Base-by-base conservation (phyloP, 805 yeast species). In the Geotrichum ghanense region DNA sequence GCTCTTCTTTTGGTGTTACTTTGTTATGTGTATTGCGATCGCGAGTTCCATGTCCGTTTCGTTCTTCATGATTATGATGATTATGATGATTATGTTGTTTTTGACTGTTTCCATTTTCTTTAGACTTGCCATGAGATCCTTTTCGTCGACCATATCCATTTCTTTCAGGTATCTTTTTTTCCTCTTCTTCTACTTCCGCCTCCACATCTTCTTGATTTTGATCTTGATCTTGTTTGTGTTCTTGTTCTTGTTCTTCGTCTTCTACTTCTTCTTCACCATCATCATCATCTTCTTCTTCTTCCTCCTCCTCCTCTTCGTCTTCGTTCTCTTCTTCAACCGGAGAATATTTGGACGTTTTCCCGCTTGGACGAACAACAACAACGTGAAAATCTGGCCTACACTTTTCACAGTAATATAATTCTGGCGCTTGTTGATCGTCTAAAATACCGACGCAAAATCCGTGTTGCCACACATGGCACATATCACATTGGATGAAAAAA, bases 401-500 rank as follows among this genome's bases (percentile, higher is more conserved):
- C 53, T 67, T 65, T 62, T 90, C 98, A 70, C 98, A 90, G 85
- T 89, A 87, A 64, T 92, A 90, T 63, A 85, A 85, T 48, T 90
- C 97, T 2, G 97, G 96, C 1, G 87, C 85, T 44, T 76, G 81
- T 12, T 75, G 78, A 51, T 80, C 86, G 44, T 76, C 78, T 46
- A 71, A 71, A 48, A 90, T 78, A 1, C 96, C 95, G 31, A 90
- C 96, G 69, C 98, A 90, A 65, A 72, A 86, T 1, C 97, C 97
- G 62, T 90, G 98, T 64, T 90, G 98, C 98, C 98, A 90, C 5
- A 83, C 95, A 17, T 85, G 79, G 67, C 98, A 90, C 51, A 75
- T 73, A 58, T 92, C 98, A 71, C 98, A 92, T 65, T 92, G 97
- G 51, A 92, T 84, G 21, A 95, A 89, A 58, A 86, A 82, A 0